Evolutionary conservation across 371 early-diverging fungal genomes (phyloP).

Genomic region (Saksenaea oblongispora): DNA sequence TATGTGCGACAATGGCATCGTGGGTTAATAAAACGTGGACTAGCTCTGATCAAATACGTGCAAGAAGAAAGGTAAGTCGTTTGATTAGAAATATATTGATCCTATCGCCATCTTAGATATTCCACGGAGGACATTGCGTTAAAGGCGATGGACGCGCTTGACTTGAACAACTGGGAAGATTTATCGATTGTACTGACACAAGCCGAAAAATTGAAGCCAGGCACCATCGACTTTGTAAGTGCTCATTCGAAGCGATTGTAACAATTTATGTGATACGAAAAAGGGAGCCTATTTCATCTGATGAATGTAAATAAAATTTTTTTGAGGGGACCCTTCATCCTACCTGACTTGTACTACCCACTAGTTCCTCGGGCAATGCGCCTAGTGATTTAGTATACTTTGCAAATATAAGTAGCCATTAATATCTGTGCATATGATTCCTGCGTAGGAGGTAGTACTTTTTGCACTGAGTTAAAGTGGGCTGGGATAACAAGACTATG

Average conservation of each 20-base stretch:
- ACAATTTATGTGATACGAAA: not conserved
- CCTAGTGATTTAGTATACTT: too few species aligned
- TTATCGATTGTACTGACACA: constrained; percentile 55
- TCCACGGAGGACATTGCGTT: not conserved
- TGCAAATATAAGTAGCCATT: too few species aligned
- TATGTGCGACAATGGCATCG: constrained; percentile 61
- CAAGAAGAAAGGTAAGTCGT: constrained; percentile 51
- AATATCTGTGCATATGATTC: too few species aligned
- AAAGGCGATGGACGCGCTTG: constrained; percentile 34
- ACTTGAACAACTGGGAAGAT: constrained; percentile 32
- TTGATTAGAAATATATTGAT: not conserved
- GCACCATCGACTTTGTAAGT: constrained; percentile 34
- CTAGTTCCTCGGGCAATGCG: too few species aligned
- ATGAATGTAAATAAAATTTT: not conserved
- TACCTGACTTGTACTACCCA: too few species aligned
- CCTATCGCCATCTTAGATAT: not conserved
- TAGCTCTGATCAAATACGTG: constrained; percentile 54
- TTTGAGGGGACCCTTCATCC: not conserved
- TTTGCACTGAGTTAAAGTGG: too few species aligned
- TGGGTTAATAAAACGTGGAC: constrained; percentile 42
- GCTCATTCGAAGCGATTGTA: not conserved
- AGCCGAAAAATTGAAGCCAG: constrained; percentile 57
- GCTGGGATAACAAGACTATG: too few species aligned
- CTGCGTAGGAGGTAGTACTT: too few species aligned
- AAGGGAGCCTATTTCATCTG: not conserved